These are phyloP conservation scores for Carpinus viminea DNA, from an alignment of 306 rosid species.

Conservation along the genomic window DNA sequence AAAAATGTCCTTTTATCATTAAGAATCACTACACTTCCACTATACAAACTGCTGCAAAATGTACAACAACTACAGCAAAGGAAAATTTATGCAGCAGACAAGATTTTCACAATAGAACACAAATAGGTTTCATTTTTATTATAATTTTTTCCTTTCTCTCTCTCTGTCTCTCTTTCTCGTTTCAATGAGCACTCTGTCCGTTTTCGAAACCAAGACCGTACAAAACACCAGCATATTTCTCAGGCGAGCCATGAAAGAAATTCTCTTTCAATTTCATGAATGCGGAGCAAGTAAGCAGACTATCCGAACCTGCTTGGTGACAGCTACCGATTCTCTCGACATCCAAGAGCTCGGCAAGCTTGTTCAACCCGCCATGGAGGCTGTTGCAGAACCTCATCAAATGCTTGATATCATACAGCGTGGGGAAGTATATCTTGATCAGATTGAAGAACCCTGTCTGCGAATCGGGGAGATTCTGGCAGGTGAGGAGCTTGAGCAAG, in stretches of 20 bases:
- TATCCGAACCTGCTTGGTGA: slow-evolving; percentile 61
- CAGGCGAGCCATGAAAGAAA: slow-evolving; percentile 21
- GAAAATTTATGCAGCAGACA: not conserved
- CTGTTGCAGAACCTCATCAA: slow-evolving; percentile 35
- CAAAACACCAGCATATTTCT: slow-evolving; percentile 36
- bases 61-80: not conserved
- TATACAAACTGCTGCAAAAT: slow-evolving; percentile 5
- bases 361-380: slow-evolving; percentile 48
- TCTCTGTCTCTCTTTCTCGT: not conserved
- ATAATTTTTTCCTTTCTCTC: not conserved
- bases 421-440: slow-evolving; percentile 32
- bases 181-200: slow-evolving; percentile 1
- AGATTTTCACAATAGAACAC: not conserved
- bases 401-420: slow-evolving; percentile 44
- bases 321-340: slow-evolving; percentile 42
- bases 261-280: slow-evolving; percentile 35
- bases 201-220: slow-evolving; percentile 34
- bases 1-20: not conserved
- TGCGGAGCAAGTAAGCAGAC: slow-evolving; percentile 43
- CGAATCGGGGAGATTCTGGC: slow-evolving; percentile 32
- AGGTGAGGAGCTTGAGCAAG: slow-evolving; percentile 40
- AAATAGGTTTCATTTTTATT: not conserved
- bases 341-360: slow-evolving; percentile 32
- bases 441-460: slow-evolving; percentile 23
- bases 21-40: not conserved